Evolutionary conservation across 2,329 filamentous ascomycete genomes (phyloP).

Genomic region (Coniosporium tulheliwenetii): DNA sequence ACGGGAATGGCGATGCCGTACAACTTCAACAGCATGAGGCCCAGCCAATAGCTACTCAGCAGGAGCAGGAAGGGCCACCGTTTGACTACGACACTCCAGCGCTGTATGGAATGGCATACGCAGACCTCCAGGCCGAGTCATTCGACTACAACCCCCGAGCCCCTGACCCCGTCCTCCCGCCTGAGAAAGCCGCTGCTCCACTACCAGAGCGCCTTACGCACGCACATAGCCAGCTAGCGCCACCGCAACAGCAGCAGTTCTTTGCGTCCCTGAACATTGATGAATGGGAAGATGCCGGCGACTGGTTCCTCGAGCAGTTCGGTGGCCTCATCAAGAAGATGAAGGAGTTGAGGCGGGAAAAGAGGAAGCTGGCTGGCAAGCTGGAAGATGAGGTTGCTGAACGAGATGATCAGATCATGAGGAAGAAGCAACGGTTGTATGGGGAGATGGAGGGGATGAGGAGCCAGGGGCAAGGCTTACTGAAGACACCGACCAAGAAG

Average conservation of each 20-base stretch:
- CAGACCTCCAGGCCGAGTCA: not conserved
- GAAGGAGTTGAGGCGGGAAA: slow-evolving; percentile 35
- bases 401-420: slow-evolving; percentile 34
- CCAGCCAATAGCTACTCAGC: not conserved
- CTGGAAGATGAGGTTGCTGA: slow-evolving; percentile 40
- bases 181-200: slow-evolving; percentile 4
- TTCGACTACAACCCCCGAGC: not conserved
- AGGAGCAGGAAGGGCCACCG: not conserved
- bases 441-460: slow-evolving; percentile 22
- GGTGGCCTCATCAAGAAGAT: slow-evolving; percentile 32
- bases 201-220: slow-evolving; percentile 11
- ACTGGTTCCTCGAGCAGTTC: slow-evolving; percentile 43
- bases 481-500: too few species aligned
- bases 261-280: slow-evolving; percentile 34
- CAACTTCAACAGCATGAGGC: too few species aligned
- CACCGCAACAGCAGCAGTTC: slow-evolving; percentile 29
- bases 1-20: too few species aligned
- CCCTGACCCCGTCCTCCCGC: slow-evolving; percentile 2
- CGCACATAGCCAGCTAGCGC: slow-evolving; percentile 8
- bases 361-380: slow-evolving; percentile 33
- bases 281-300: slow-evolving; percentile 47
- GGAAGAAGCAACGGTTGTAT: slow-evolving; percentile 32
- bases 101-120: not conserved
- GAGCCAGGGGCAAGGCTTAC: not conserved
- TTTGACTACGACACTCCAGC: not conserved